phyloP scores from a whole-genome alignment of 2,329 filamentous ascomycete genomes.

The Metarhizium anisopliae region DNA sequence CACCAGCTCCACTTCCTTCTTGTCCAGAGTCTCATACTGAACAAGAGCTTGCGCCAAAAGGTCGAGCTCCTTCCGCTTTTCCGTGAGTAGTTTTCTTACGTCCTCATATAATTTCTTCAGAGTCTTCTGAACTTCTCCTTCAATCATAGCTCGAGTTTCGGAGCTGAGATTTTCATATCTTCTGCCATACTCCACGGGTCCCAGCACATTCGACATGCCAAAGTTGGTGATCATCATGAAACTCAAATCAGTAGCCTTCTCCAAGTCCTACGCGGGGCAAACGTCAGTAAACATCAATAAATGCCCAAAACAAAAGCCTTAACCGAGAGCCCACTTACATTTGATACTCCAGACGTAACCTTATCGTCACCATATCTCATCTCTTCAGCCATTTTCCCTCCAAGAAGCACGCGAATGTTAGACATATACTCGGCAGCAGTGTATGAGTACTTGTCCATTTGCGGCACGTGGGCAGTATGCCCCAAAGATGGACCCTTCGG shows the following conservation, averaged over 20 bases:
- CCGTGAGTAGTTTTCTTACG: conserved; percentile 60
- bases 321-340: conserved; percentile 40
- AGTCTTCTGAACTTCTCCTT: conserved; percentile 76
- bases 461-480: conserved; percentile 77
- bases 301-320: background rate
- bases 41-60: conserved; percentile 80
- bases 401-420: conserved; percentile 70
- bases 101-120: conserved; percentile 74
- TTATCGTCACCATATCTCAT: conserved; percentile 85
- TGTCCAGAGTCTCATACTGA: conserved; percentile 87
- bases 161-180: conserved; percentile 77
- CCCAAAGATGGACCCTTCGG: conserved; percentile 81
- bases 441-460: conserved; percentile 86
- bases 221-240: conserved; percentile 82
- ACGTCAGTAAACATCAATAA: conserved; percentile 14
- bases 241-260: conserved; percentile 70
- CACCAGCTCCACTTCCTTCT: conserved; percentile 83
- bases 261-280: conserved; percentile 55
- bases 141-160: conserved; percentile 79
- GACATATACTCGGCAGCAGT: conserved; percentile 79
- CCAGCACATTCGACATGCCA: conserved; percentile 81
- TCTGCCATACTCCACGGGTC: conserved; percentile 79
- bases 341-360: conserved; percentile 80
- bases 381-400: conserved; percentile 85
- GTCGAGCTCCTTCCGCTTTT: conserved; percentile 77